Conservation (phyloP, 2,329 filamentous ascomycete species). For the Verruconis gallopava region DNA sequence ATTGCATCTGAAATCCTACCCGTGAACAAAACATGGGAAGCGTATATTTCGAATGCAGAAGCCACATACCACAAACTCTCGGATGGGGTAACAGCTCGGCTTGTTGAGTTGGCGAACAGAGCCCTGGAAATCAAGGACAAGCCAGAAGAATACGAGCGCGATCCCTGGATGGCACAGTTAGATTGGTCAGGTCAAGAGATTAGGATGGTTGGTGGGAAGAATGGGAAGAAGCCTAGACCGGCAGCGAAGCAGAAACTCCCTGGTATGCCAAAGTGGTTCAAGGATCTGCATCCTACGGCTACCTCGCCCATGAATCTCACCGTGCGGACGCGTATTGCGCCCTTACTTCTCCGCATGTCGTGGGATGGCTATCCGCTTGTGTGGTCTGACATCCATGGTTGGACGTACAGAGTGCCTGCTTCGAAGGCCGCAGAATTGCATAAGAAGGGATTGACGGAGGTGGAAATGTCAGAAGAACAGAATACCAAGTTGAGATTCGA, state of each 20-base stretch:
- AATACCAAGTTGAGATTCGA: slow-evolving; percentile 55
- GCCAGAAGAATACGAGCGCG: slow-evolving; percentile 54
- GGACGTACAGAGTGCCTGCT: slow-evolving; percentile 71
- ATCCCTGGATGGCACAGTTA: slow-evolving; percentile 86
- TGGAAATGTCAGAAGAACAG: slow-evolving; percentile 65
- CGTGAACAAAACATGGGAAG: slow-evolving; percentile 75
- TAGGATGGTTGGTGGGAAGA: slow-evolving; percentile 83
- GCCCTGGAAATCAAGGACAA: slow-evolving; percentile 63
- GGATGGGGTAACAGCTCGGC: slow-evolving; percentile 61
- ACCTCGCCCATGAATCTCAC: slow-evolving; percentile 57
- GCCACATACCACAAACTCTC: slow-evolving; percentile 67
- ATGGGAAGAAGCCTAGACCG: slow-evolving; percentile 79
- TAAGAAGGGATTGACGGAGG: slow-evolving; percentile 52
- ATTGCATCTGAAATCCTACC: slow-evolving; percentile 89
- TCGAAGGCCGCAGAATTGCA: slow-evolving; percentile 13
- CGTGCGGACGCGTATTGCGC: slow-evolving; percentile 77
- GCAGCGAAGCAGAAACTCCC: slow-evolving; percentile 81
- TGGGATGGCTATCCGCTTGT: slow-evolving; percentile 86
- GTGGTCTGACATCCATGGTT: slow-evolving; percentile 88
- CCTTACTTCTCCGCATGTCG: slow-evolving; percentile 65
- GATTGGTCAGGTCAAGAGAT: slow-evolving; percentile 94
- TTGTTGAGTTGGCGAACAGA: slow-evolving; percentile 61
- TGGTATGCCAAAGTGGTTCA: slow-evolving; percentile 94
- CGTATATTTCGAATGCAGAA: slow-evolving; percentile 74
- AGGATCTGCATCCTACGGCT: slow-evolving; percentile 65